Evolutionary conservation across 306 rosid species (phyloP), one percentile per base, ranked within the genome.

Genomic region (Vigna trinervia): DNA sequence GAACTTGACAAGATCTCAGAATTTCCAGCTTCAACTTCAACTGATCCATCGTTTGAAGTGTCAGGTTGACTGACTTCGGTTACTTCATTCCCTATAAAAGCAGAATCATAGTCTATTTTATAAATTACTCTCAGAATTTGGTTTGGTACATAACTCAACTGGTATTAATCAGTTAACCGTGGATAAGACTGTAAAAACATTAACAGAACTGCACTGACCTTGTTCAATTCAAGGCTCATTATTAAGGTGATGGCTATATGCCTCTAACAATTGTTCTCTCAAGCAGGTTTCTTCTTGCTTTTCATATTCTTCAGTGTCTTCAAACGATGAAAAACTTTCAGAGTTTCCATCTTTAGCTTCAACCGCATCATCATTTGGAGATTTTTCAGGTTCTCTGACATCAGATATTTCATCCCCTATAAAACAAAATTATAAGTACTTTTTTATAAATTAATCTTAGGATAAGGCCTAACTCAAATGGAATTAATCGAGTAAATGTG

Each of bases 321-420:
- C 79, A n/a, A 74, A 9, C 14, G 60, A 56, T 13, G 83, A 12
- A 60, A 77, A 28, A 45, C 47, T 78, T 78, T 67, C 83, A 71
- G 58, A 56, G 48, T 60, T 67, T 73, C 51, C 82, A 56, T 12
- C 82, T 58, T 48, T 59, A 22, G 10, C 61, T 63, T 84, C 89
- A 48, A 36, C 56, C 12, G 84, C 45, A 57, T 58, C 69, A 68
- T 81, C 52, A 22, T 20, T 62, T 74, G 71, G 69, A 82, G 84
- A 78, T 30, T 65, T 78, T 64, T 68, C 88, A 45, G 53, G 51
- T 39, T 61, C 51, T 77, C 34, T 56, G 74, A 60, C 78, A 69
- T 76, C 88, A 78, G 10, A 67, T 75, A 69, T 81, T 81, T 82
- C 85, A 71, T 82, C 39, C 70, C 30, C 89, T 84, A 54, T 34